phyloP scores from a whole-genome alignment of 768 basidiomycete genomes.

The Agrocybe praecox region DNA sequence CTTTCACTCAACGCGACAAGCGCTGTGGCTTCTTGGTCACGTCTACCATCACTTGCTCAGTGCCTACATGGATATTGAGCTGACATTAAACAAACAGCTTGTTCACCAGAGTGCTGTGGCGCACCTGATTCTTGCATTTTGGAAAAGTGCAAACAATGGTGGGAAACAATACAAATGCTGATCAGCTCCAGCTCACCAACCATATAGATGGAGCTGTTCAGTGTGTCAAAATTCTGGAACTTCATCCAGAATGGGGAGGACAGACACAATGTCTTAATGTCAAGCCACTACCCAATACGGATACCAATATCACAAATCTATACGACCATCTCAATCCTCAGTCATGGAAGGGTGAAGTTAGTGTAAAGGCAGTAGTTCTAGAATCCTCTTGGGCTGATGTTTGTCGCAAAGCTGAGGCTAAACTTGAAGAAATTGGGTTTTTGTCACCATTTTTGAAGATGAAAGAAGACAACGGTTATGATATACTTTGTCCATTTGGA shows the following conservation, averaged over 20 bases:
- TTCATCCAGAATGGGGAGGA: conserved; percentile 18
- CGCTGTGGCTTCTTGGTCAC: conserved; percentile 20
- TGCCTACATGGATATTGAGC: conserved; percentile 27
- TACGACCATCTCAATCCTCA: conserved; percentile 12
- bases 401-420: background rate
- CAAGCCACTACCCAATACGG: conserved; percentile 12
- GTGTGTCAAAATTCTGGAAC: conserved; percentile 15
- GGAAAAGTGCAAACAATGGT: conserved; percentile 13
- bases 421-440: background rate
- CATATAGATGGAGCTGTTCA: conserved; percentile 11
- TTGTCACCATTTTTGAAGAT: background rate
- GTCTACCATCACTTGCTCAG: conserved; percentile 20
- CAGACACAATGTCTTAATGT: conserved; percentile 8
- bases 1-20: conserved; percentile 11
- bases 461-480: background rate
- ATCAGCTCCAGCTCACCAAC: conserved; percentile 8
- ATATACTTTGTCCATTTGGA: conserved; percentile 10
- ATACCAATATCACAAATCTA: too few relatives aligned
- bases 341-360: conserved; percentile 18
- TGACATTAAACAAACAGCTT: conserved; percentile 27
- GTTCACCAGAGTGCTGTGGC: conserved; percentile 25
- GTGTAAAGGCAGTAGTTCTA: conserved; percentile 11
- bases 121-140: conserved; percentile 25
- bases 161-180: conserved; percentile 12
- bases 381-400: conserved; percentile 13